Percentiles rank a stretch among this genome's conserved stretches.
Evolutionary conservation across 495 filamentous ascomycete species (phyloP).

Genomic region (Aspergillus nanangensis): DNA sequence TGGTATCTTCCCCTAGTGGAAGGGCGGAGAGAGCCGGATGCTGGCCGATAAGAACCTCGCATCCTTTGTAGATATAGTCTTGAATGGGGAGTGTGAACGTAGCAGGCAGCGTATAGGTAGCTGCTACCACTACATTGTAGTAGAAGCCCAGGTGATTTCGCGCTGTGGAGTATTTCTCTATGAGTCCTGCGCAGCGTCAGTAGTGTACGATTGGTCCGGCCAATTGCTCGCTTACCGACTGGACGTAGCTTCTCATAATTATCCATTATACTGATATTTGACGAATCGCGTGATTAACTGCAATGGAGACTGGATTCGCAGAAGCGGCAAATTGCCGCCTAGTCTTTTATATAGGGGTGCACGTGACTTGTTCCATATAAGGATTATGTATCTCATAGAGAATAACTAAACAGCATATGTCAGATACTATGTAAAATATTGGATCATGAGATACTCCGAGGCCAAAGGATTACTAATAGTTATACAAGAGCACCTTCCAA

Average conservation of each 20-base stretch:
- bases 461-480: too few relatives aligned
- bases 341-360: too few relatives aligned
- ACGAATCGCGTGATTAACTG: background rate
- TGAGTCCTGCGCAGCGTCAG: constrained; percentile 13
- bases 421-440: too few relatives aligned
- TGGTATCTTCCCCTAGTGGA: constrained; percentile 33
- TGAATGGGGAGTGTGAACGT: constrained; percentile 24
- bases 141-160: constrained; percentile 43
- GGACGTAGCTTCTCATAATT: constrained; percentile 23
- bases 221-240: constrained; percentile 19
- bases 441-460: too few relatives aligned
- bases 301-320: background rate
- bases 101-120: constrained; percentile 30
- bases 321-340: too few relatives aligned
- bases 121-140: constrained; percentile 35
- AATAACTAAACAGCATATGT: too few relatives aligned
- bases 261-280: constrained; percentile 9
- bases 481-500: too few relatives aligned
- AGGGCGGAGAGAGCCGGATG: constrained; percentile 43
- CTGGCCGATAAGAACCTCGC: constrained; percentile 29
- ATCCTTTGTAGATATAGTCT: constrained; percentile 32
- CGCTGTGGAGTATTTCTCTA: constrained; percentile 41
- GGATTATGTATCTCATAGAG: too few relatives aligned
- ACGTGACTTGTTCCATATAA: too few relatives aligned
- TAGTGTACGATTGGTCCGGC: background rate